Conservation (phyloP, 2,329 filamentous ascomycete species). For the Orbilia ellipsospora region DNA sequence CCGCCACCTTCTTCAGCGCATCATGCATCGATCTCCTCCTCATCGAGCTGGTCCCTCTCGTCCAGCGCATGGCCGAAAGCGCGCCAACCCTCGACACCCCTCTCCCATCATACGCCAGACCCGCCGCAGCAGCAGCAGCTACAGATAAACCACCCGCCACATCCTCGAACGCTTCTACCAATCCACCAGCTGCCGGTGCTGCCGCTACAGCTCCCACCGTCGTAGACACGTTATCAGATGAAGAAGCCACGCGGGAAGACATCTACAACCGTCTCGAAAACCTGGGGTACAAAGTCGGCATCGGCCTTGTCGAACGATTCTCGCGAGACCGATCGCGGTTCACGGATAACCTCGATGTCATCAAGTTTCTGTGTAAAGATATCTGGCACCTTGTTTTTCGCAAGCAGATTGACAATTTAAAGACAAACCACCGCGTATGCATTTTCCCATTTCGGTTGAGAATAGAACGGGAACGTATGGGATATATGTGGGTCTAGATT, state of each 20-base stretch:
- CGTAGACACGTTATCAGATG: constrained; percentile 48
- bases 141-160: constrained; percentile 57
- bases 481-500: too few species aligned
- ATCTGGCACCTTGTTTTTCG: constrained; percentile 93
- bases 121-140: constrained; percentile 55
- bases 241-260: constrained; percentile 71
- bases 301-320: constrained; percentile 90
- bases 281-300: constrained; percentile 88
- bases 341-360: constrained; percentile 90
- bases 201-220: constrained; percentile 45
- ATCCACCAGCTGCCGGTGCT: constrained; percentile 5
- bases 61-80: constrained; percentile 84
- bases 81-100: constrained; percentile 57
- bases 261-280: constrained; percentile 85
- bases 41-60: constrained; percentile 95
- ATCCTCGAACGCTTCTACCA: constrained; percentile 59
- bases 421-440: constrained; percentile 90
- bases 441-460: too few species aligned
- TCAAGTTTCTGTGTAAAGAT: constrained; percentile 99
- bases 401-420: constrained; percentile 98
- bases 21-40: constrained; percentile 93
- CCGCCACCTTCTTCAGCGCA: constrained; percentile 79
- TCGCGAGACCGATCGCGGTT: constrained; percentile 86
- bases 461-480: too few species aligned
- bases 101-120: constrained; percentile 65